Evolutionary conservation across 2,329 filamentous ascomycete genomes (phyloP).

Genomic region (Colletotrichum chrysophilum): DNA sequence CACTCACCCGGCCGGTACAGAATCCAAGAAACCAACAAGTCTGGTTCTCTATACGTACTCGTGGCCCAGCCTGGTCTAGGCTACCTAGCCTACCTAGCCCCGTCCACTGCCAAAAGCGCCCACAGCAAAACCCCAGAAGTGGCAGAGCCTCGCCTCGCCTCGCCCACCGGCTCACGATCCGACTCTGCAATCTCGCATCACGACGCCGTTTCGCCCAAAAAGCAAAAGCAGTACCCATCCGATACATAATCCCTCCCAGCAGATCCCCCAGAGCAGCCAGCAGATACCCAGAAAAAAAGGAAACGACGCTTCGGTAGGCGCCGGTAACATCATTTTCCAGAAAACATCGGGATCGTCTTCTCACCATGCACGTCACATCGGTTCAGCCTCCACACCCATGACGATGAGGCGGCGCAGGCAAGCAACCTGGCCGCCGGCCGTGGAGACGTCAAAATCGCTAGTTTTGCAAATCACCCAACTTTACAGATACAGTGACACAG

Average conservation of each 20-base stretch:
- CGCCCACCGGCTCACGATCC: background rate
- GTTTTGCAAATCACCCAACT: background rate
- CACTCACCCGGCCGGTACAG: background rate
- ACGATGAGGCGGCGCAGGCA: background rate
- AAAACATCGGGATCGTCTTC: background rate
- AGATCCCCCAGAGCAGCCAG: background rate
- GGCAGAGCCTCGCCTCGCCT: background rate
- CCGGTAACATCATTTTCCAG: background rate
- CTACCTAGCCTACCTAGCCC: background rate
- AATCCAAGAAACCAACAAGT: background rate
- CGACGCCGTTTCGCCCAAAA: background rate
- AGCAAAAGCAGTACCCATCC: background rate
- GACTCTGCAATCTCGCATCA: constrained; percentile 4
- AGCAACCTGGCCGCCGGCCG: background rate
- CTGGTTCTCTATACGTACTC: background rate
- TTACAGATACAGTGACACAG: background rate
- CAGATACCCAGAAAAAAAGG: background rate
- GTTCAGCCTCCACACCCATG: background rate
- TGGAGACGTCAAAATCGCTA: background rate
- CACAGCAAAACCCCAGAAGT: background rate
- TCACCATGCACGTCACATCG: background rate
- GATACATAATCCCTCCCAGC: background rate
- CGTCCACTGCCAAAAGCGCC: background rate
- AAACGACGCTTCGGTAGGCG: background rate
- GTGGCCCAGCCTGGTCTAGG: background rate